These are phyloP conservation scores for Scedosporium apiospermum DNA, from an alignment of 2,329 filamentous ascomycete species.

Conservation along the genomic window DNA sequence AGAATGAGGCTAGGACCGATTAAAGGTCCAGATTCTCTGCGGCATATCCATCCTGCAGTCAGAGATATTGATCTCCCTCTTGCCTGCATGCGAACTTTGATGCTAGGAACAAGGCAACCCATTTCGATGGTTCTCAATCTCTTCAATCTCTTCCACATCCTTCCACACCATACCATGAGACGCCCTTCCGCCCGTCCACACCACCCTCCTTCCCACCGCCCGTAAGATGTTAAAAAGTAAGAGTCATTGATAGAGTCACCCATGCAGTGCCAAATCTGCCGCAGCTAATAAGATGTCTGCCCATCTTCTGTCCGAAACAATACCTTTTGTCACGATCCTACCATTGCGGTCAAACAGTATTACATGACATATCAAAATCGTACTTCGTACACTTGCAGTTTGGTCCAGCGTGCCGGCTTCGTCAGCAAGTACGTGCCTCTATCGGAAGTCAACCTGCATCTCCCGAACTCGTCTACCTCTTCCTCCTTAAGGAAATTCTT, in stretches of 20 bases:
- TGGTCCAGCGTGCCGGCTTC: background rate
- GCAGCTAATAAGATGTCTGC: background rate
- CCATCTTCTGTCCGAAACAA: background rate
- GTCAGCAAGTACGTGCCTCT: background rate
- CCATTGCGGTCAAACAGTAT: background rate
- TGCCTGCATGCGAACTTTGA: background rate
- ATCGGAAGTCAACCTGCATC: background rate
- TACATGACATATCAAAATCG: no score
- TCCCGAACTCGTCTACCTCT: no score
- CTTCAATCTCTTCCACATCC: background rate
- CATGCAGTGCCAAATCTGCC: background rate
- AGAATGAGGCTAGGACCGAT: background rate
- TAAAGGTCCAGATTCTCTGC: background rate
- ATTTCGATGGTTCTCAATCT: background rate
- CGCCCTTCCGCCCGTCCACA: background rate
- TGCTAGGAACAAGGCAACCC: background rate
- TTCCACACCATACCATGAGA: background rate
- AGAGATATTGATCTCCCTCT: background rate
- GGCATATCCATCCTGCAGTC: no score
- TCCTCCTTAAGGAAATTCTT: no score
- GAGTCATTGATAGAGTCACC: conserved; percentile 6
- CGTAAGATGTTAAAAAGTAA: background rate
- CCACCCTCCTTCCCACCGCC: background rate
- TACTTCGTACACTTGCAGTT: no score
- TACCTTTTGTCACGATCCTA: background rate